A percentile compares a stretch with the other conserved stretches of the same genome.
phyloP scores from a whole-genome alignment of 257 asterid species.

The Rhazya stricta region DNA sequence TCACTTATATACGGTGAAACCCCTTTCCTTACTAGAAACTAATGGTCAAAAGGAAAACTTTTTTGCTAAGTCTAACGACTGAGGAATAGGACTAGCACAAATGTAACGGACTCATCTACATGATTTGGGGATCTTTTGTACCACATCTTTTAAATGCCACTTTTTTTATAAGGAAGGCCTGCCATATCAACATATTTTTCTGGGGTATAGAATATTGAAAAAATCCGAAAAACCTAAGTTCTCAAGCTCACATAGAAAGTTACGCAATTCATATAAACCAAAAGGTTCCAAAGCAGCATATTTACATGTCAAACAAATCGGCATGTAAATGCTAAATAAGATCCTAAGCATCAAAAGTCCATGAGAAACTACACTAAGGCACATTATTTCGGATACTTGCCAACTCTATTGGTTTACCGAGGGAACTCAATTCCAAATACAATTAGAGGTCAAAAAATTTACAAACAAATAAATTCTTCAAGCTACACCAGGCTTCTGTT shows the following conservation, averaged over 20 bases:
- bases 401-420: neutral
- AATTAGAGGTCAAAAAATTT: neutral
- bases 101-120: neutral
- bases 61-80: neutral
- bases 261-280: neutral
- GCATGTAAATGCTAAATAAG: neutral
- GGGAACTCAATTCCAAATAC: neutral
- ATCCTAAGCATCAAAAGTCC: neutral
- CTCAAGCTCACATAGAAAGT: neutral
- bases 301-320: neutral
- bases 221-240: neutral
- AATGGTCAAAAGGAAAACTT: neutral
- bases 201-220: neutral
- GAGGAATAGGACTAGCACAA: too few species aligned
- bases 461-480: neutral
- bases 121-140: neutral
- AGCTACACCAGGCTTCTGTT: neutral
- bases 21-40: neutral
- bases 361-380: neutral
- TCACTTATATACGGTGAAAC: too few species aligned
- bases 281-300: neutral
- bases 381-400: neutral
- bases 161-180: neutral
- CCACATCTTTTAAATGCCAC: neutral
- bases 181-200: neutral